Evolutionary conservation across 1,284 basidiomycete species (phyloP).

Genomic region (Tilletia caries): DNA sequence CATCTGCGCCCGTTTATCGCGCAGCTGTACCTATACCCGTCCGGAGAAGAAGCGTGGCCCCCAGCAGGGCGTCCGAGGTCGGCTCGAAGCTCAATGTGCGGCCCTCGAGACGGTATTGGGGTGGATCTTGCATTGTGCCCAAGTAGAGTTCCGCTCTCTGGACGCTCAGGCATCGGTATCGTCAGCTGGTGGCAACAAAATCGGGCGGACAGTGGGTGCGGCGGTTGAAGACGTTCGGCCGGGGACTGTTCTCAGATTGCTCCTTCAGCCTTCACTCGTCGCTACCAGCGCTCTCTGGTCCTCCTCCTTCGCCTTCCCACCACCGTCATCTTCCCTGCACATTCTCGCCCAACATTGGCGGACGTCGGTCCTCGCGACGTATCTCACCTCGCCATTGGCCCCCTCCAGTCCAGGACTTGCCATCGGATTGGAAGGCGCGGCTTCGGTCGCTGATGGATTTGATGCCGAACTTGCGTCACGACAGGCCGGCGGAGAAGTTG

Average conservation of each 20-base stretch:
- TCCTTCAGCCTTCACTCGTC: neutral
- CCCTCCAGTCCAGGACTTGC: conserved; percentile 2
- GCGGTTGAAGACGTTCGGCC: neutral
- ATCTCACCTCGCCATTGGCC: conserved; percentile 2
- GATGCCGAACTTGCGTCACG: neutral
- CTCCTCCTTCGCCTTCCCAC: neutral
- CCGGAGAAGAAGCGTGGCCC: conserved; percentile 21
- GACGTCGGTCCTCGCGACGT: conserved; percentile 2
- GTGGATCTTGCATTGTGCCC: neutral
- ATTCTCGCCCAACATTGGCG: neutral
- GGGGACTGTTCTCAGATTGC: neutral
- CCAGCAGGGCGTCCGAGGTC: conserved; percentile 20
- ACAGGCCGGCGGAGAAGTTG: neutral
- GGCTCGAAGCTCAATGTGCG: conserved; percentile 16
- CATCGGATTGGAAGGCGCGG: conserved; percentile 8
- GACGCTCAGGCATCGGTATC: neutral
- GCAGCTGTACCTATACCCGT: conserved; percentile 19
- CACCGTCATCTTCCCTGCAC: neutral
- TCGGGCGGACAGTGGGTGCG: no score
- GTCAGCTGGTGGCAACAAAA: neutral
- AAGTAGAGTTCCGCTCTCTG: neutral
- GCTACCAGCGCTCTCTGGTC: conserved; percentile 6
- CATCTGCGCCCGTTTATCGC: conserved; percentile 13
- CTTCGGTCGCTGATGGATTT: neutral
- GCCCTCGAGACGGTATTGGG: neutral